Conservation (phyloP, 2,329 filamentous ascomycete genomes). For the Fusarium cicatricum region DNA sequence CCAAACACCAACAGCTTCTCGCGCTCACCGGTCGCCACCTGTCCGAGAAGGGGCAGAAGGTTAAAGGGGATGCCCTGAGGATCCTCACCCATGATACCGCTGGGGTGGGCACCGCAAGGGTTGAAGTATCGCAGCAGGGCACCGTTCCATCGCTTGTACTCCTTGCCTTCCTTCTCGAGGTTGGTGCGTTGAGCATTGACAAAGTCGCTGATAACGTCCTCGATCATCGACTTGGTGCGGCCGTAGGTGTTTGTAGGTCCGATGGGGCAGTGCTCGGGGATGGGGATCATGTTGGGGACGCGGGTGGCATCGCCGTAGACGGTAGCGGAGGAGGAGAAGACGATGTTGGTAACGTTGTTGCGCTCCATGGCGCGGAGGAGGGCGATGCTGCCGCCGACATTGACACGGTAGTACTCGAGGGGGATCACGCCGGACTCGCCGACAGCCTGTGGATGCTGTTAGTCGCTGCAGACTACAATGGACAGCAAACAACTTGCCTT, state of each 20-base stretch:
- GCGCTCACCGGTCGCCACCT: constrained; percentile 94
- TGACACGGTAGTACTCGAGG: constrained; percentile 97
- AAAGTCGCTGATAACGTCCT: constrained; percentile 90
- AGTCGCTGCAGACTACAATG: not conserved
- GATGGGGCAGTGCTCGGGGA: constrained; percentile 95
- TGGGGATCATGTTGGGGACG: constrained; percentile 98
- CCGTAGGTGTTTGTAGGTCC: constrained; percentile 98
- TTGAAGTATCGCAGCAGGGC: constrained; percentile 98
- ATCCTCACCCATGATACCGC: constrained; percentile 97
- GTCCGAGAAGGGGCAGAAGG: constrained; percentile 89
- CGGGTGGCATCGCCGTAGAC: constrained; percentile 98
- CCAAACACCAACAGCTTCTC: constrained; percentile 96
- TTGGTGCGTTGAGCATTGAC: constrained; percentile 88
- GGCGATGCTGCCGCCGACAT: constrained; percentile 89
- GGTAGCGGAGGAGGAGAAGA: constrained; percentile 97
- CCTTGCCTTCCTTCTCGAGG: constrained; percentile 79
- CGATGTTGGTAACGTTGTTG: constrained; percentile 94
- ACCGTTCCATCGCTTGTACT: constrained; percentile 86
- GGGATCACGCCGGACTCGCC: constrained; percentile 94
- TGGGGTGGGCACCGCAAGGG: constrained; percentile 92
- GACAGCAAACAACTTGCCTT: constrained; percentile 67
- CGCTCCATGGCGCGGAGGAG: constrained; percentile 87
- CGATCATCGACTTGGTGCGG: constrained; percentile 92
- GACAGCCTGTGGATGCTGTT: constrained; percentile 72
- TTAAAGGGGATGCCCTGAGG: constrained; percentile 96